Base-by-base conservation (phyloP, 805 yeast species). In the Candida nemodendra region DNA sequence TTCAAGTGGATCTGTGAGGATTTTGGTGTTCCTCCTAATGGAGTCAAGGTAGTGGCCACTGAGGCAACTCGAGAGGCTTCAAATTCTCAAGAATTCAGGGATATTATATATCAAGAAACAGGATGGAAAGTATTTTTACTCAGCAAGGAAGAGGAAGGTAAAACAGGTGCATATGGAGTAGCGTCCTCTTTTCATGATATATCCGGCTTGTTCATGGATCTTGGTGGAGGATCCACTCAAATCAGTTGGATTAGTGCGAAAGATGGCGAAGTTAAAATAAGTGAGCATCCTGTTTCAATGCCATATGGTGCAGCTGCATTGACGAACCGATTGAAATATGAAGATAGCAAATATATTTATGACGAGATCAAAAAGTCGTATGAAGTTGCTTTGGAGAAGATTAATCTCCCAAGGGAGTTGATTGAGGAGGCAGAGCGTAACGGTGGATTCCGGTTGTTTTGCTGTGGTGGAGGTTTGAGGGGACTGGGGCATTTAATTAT, bases 231-330 rank as follows among this genome's bases (percentile, higher is more conserved):
- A 0, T 71, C 79, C 5, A 71, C 81, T 1, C 87, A 81, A 45
- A 50, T 84, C 25, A 79, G 84, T 27, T 84, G 91, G 89, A 76
- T 83, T 14, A 67, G 69, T 41, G 73, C 80, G 27, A 59, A 63
- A 19, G 67, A 69, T 34, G 88, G 87, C 4, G 72, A 71, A 40
- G 69, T 81, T 18, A 62, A 63, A 39, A 69, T 76, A 46, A 76
- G 83, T 19, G 64, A 69, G 6, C 68, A 67, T 12, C 84, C 88
- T 0, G 78, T 79, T 2, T 74, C 81, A 2, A 59, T 82, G 31
- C 89, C 89, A 1, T 84, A 78, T 54, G 91, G 91, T 14, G 84
- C 88, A 1, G 86, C 84, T 18, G 80, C 81, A 1, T 59, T 83
- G 29, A 71, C 83, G 0, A 69, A 77, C 48, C 61, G 85, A 47